Percentiles rank a stretch among this genome's conserved stretches.
phyloP scores from a whole-genome alignment of 768 basidiomycete species.

The Suillus alpinus region DNA sequence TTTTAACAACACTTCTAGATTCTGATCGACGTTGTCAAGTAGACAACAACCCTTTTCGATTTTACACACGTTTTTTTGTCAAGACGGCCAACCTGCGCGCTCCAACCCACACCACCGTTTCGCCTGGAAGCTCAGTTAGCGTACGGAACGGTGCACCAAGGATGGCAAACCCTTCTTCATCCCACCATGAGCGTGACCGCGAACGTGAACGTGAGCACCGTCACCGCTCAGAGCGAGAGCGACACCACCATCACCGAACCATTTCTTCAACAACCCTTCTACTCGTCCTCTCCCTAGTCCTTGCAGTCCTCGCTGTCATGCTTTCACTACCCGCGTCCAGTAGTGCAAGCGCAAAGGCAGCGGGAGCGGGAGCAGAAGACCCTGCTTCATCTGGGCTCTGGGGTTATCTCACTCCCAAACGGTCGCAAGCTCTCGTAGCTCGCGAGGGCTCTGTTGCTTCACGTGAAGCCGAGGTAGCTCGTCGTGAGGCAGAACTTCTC shows the following conservation, averaged over 20 bases:
- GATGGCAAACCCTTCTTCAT: slow-evolving; percentile 88
- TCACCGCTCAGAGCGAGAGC: slow-evolving; percentile 61
- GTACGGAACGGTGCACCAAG: slow-evolving; percentile 45
- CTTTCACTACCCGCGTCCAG: slow-evolving; percentile 71
- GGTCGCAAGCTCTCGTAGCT: slow-evolving; percentile 74
- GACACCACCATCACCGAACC: slow-evolving; percentile 77
- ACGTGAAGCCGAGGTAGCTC: slow-evolving; percentile 86
- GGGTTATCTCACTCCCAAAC: slow-evolving; percentile 78
- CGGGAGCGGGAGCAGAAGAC: slow-evolving; percentile 29
- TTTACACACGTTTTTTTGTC: slow-evolving; percentile 31
- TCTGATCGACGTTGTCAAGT: neutral
- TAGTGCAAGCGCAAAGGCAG: slow-evolving; percentile 22
- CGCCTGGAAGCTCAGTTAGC: slow-evolving; percentile 63
- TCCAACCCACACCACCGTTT: slow-evolving; percentile 66
- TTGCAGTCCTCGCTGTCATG: slow-evolving; percentile 90
- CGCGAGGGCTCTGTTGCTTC: slow-evolving; percentile 77
- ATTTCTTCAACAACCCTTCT: slow-evolving; percentile 89
- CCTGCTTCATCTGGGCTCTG: slow-evolving; percentile 52
- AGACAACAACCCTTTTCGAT: slow-evolving; percentile 6
- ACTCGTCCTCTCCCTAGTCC: slow-evolving; percentile 79
- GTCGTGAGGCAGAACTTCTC: slow-evolving; percentile 82
- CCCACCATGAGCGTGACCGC: slow-evolving; percentile 63
- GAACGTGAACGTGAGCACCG: slow-evolving; percentile 50
- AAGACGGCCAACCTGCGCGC: slow-evolving; percentile 67
- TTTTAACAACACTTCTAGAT: slow-evolving; percentile 4